A percentile compares a stretch with the other conserved stretches of the same genome.
Evolutionary conservation across 768 basidiomycete genomes (phyloP).

Genomic region (Polyporus arcularius): DNA sequence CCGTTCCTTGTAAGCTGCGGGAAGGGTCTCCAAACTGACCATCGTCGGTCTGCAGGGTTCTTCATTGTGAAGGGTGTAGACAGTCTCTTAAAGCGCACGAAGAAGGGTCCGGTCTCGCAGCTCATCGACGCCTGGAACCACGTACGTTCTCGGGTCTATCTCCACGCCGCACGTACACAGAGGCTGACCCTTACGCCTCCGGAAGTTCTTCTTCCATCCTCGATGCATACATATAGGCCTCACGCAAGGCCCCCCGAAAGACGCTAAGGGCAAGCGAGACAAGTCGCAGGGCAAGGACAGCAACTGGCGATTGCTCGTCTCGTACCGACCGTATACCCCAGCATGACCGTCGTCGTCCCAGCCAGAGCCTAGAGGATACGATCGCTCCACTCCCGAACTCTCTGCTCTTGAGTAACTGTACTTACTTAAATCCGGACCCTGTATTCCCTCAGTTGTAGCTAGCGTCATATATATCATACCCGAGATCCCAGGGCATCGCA

Average conservation of each 20-base stretch:
- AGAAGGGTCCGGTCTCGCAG: slow-evolving; percentile 3
- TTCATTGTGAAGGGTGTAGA: slow-evolving; percentile 36
- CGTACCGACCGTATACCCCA: too few species aligned
- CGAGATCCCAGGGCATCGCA: too few species aligned
- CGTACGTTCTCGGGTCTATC: slow-evolving; percentile 29
- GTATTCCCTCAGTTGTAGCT: too few species aligned
- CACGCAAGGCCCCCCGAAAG: slow-evolving; percentile 30
- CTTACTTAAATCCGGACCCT: too few species aligned
- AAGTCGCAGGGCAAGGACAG: neutral
- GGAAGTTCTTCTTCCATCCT: slow-evolving; percentile 51
- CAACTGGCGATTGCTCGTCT: too few species aligned
- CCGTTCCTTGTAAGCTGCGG: neutral
- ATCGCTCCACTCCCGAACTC: too few species aligned
- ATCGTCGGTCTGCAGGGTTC: slow-evolving; percentile 33
- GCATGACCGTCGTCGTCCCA: too few species aligned
- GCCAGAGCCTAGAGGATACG: too few species aligned
- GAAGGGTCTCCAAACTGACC: slow-evolving; percentile 19
- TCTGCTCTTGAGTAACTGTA: too few species aligned
- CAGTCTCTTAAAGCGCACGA: neutral
- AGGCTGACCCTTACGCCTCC: neutral
- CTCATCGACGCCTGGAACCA: slow-evolving; percentile 50
- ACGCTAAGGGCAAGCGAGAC: neutral
- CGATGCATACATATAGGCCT: slow-evolving; percentile 46
- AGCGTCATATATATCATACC: too few species aligned
- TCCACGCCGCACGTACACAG: neutral